Evolutionary conservation across 2,329 filamentous ascomycete genomes (phyloP), one percentile per base, ranked within the genome.

Genomic region (Corniculantispora saksenae): DNA sequence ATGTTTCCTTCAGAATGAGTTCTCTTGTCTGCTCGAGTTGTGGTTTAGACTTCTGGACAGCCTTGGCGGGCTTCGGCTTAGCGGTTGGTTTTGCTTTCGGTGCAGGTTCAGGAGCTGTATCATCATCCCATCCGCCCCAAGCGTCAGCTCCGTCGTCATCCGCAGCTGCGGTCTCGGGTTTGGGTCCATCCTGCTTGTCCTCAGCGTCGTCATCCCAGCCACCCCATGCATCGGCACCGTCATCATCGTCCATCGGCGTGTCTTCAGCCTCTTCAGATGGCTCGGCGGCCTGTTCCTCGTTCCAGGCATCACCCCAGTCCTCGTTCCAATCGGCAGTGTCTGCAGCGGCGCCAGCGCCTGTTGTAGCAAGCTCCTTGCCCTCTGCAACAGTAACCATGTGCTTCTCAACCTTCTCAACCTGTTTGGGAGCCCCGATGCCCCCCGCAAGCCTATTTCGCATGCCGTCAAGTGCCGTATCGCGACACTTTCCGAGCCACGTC

Each of bases 401-500:
- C 57, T 89, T 96, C 76, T 98, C 94, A 1, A 96, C 83, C 71
- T 91, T 88, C 75, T 97, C 93, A 1, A 97, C 93, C 54, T 85
- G 82, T 69, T 87, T 90, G 17, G 89, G 84, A 29, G 82, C 78
- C 10, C 89, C 89, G 47, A 94, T 84, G 0, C 90, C 91, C 60
- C 81, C 80, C 3, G 88, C 83, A 2, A 97, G 83, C 54, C 90
- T 85, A 23, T 79, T 84, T 27, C 95, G 87, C 15, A 96, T 88
- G 40, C 86, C 84, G 67, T 94, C 90, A 27, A 99, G 83, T 0
- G 92, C 89, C 40, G 85, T 88, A 72, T 97, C 93, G 71, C 91
- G 88, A 69, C 93, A 90, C 74, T 93, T 94, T 2, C 86, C 86
- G 17, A 98, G 84, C 95, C 95, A 99, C 29, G 93, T 89, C 65